Evolutionary conservation across 176 grass and related monocot species (phyloP).

Genomic region (Avena atlantica): DNA sequence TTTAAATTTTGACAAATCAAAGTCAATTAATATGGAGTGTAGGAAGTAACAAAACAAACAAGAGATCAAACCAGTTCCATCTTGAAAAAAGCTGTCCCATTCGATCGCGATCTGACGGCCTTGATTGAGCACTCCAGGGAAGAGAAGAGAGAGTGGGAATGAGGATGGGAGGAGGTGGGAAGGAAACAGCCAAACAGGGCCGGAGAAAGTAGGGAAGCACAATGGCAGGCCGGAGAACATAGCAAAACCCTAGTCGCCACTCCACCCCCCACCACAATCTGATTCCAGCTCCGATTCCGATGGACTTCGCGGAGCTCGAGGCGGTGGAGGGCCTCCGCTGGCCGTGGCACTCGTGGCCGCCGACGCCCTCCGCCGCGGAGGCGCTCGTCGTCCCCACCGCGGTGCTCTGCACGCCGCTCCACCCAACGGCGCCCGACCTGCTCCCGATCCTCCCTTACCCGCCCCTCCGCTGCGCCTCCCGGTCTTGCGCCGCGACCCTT

Average conservation of each 20-base stretch:
- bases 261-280: not conserved
- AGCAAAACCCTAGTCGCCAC: slow-evolving; percentile 60
- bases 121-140: not conserved
- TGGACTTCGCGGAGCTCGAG: slow-evolving; percentile 99
- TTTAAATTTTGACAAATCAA: too few relatives aligned
- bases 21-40: too few relatives aligned
- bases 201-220: not conserved
- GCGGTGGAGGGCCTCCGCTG: slow-evolving; percentile 93
- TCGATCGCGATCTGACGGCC: not conserved
- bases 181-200: not conserved
- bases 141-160: not conserved
- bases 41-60: too few relatives aligned
- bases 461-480: slow-evolving; percentile 63
- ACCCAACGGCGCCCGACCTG: slow-evolving; percentile 55
- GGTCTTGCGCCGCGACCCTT: slow-evolving; percentile 67
- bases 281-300: slow-evolving; percentile 39
- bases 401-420: slow-evolving; percentile 87
- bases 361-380: slow-evolving; percentile 66
- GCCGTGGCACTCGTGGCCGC: slow-evolving; percentile 95
- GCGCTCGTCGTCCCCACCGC: slow-evolving; percentile 85
- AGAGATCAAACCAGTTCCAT: not conserved
- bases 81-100: not conserved
- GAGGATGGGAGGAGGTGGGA: not conserved
- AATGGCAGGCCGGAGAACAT: not conserved
- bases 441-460: slow-evolving; percentile 85